Percentiles rank a stretch among this genome's conserved stretches.
phyloP scores from a whole-genome alignment of 2,329 filamentous ascomycete genomes.

The Fusarium sp. region DNA sequence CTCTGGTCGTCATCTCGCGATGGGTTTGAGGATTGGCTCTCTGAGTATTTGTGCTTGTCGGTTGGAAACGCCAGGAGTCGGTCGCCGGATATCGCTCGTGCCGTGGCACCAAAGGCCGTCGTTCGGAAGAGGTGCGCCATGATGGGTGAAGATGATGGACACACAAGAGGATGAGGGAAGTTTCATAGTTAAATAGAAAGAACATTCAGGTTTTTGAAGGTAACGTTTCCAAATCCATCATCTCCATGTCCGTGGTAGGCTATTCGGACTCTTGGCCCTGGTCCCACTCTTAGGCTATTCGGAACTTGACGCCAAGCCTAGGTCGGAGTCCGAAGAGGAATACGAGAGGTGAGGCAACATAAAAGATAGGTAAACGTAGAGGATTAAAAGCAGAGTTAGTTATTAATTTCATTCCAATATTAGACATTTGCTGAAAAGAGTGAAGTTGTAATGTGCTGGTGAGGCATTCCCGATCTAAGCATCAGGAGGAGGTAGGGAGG shows the following conservation, averaged over 20 bases:
- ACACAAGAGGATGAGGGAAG: not conserved
- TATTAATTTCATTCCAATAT: no score
- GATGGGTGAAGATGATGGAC: not conserved
- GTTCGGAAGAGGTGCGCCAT: not conserved
- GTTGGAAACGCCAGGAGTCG: not conserved
- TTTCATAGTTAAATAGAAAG: not conserved
- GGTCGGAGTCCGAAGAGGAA: not conserved
- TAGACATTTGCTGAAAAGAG: no score
- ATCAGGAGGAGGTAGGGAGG: no score
- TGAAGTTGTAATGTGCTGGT: no score
- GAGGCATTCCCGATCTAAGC: no score
- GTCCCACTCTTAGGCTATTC: not conserved
- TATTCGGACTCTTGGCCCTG: not conserved
- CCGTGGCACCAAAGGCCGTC: not conserved
- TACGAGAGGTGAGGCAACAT: not conserved
- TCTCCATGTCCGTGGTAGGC: not conserved
- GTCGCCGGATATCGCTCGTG: not conserved
- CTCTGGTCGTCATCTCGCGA: not conserved
- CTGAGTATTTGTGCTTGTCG: not conserved
- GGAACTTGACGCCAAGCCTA: not conserved
- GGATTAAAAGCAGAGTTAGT: not conserved
- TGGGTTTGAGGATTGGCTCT: not conserved
- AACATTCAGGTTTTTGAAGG: not conserved
- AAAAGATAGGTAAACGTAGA: not conserved
- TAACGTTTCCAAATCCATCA: no score